Evolutionary conservation across 2,329 filamentous ascomycete species (phyloP), one percentile per base, ranked within the genome.

Genomic region (Fusarium sp.): DNA sequence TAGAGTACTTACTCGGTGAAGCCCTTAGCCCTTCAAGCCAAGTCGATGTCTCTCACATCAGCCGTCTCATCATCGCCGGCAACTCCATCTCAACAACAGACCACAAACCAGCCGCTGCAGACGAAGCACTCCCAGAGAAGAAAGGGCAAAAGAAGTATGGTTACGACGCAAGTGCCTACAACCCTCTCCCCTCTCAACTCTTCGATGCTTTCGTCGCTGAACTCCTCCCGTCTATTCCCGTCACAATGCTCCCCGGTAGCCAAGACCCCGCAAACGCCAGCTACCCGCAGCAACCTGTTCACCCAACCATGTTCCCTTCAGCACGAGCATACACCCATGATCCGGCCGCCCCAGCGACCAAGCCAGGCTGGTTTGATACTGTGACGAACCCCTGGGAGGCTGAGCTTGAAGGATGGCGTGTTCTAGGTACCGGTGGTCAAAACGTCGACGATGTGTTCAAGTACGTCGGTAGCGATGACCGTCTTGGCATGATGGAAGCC

Each of bases 311-410:
- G 88, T 96, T 99, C 73, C 92, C 94, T 1, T 85, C 87, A 10
- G 85, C 93, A 18, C 87, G 94, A 67, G 82, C 87, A 9, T 99
- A 93, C 76, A 86, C 86, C 34, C 81, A 85, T 13, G 80, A 81
- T 15, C 85, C 85, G 0, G 76, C 79, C 6, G 71, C 75, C 20
- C 77, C 78, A 3, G 66, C 74, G 26, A 50, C 48, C 4, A 83
- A 88, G 49, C 81, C 87, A 0, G 90, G 91, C 20, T 97, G 94
- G 91, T 90, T 99, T 54, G 93, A 98, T 78, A 86, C 88, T 7
- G 92, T 95, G 46, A 98, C 96, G 6, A 99, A 99, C 75, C 96
- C 96, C 0, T 97, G 92, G 90, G 92, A 97, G 74, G 94, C 90
- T 22, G 93, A 97, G 77, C 81, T 99, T 1, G 94, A 97, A 57